Evolutionary conservation across 176 grass and related monocot species (phyloP), one percentile per base, ranked within the genome.

Genomic region (Triticum timopheevii): DNA sequence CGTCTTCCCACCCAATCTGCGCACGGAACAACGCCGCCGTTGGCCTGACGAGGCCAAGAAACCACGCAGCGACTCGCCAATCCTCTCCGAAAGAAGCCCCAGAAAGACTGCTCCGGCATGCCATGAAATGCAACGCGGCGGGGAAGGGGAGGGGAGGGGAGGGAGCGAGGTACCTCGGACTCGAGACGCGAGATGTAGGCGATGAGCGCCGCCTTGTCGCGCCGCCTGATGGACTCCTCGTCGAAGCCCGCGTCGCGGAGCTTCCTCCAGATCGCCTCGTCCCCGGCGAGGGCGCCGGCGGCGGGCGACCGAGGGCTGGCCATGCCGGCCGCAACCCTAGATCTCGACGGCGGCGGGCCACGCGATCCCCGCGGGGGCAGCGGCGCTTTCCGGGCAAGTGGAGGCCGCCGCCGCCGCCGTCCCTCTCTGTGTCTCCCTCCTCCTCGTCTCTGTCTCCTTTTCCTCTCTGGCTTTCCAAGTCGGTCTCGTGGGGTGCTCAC

Each of bases 191-290:
- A 50, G 86, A 99, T 94, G 88, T 99, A 96, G 7, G 66, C 52
- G 16, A 99, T 89, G 6, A 99, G 80, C 8, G 90, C 82, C 22
- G 90, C 85, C 91, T 99, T 99, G 76, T 96, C 94, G 36, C 86
- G 93, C 52, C 83, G 80, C 84, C 81, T 94, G 70, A 99, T 77
- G 12, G 92, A 81, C 34, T 96, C 94, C 89, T 99, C 97, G 85
- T 94, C 94, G 76, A 99, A 87, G 19, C 97, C 97, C 0, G 92
- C 92, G 23, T 93, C 97, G 13, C 83, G 76, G 7, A 99, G 87
- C 76, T 93, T 93, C 80, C 83, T 87, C 97, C 97, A 96, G 77
- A 99, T 96, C 89, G 92, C 92, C 28, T 99, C 97, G 66, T 93
- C 92, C 63, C 77, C 83, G 9, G 33, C 16, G 50, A 54, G 50